phyloP scores from a whole-genome alignment of 2,329 filamentous ascomycete genomes.

The Dothistroma septosporum region DNA sequence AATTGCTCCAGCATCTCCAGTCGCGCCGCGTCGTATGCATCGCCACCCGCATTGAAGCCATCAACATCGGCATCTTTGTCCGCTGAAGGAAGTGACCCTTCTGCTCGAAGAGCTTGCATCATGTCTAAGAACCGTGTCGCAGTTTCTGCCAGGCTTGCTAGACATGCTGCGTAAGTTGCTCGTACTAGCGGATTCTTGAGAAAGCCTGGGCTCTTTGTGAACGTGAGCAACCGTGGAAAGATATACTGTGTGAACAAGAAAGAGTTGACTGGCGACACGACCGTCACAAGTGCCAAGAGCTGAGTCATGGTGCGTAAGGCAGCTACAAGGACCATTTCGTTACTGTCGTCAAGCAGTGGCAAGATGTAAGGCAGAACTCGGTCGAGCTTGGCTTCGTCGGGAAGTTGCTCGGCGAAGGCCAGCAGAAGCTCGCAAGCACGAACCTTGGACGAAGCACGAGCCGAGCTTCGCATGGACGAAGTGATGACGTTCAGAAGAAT shows the following conservation, averaged over 20 bases:
- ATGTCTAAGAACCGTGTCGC: conserved; percentile 84
- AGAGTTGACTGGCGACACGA: conserved; percentile 73
- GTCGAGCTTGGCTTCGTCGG: conserved; percentile 93
- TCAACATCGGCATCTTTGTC: conserved; percentile 74
- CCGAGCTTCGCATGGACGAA: conserved; percentile 82
- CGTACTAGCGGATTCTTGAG: conserved; percentile 62
- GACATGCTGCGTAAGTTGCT: conserved; percentile 86
- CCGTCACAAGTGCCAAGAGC: conserved; percentile 76
- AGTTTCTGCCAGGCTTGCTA: conserved; percentile 82
- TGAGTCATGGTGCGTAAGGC: conserved; percentile 85
- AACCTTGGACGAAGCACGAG: conserved; percentile 78
- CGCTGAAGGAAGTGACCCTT: conserved; percentile 71
- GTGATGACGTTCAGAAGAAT: conserved; percentile 88
- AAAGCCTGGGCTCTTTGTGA: conserved; percentile 51
- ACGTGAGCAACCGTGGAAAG: conserved; percentile 55
- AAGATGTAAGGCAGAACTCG: conserved; percentile 88
- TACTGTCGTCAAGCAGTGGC: conserved; percentile 72
- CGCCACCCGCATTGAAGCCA: conserved; percentile 51
- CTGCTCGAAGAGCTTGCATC: conserved; percentile 79
- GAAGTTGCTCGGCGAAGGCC: conserved; percentile 84
- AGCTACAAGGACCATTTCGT: conserved; percentile 78
- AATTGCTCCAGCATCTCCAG: conserved; percentile 78
- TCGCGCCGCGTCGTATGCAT: conserved; percentile 79
- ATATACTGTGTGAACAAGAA: conserved; percentile 66
- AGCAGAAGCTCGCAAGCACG: conserved; percentile 87